Percentiles rank a stretch among this genome's conserved stretches.
These are phyloP conservation scores for Singerocomus rubriflavus DNA, from an alignment of 1,284 basidiomycete species.

Conservation along the genomic window DNA sequence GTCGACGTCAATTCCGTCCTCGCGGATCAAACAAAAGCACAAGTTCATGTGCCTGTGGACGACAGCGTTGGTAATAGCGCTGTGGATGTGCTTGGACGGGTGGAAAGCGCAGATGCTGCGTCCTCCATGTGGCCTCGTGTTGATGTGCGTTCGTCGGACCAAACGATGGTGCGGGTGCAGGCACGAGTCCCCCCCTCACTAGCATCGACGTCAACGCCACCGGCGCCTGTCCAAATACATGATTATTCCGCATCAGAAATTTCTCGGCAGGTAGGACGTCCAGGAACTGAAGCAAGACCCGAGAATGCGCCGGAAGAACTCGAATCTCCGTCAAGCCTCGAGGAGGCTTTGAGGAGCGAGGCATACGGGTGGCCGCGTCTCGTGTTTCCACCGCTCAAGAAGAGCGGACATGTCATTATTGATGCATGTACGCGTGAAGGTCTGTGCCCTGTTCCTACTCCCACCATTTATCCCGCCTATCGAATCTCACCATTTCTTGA, in stretches of 20 bases:
- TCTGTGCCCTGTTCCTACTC: conserved; percentile 31
- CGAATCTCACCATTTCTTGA: conserved; percentile 1
- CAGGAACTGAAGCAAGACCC: conserved; percentile 3
- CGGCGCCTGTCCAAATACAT: conserved; percentile 7
- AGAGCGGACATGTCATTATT: conserved; percentile 89
- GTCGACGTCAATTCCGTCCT: conserved; percentile 23
- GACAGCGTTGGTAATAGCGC: conserved; percentile 24
- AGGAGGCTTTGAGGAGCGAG: conserved; percentile 55
- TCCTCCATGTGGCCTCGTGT: conserved; percentile 27
- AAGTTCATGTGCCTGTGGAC: conserved; percentile 47
- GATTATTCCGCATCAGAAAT: conserved; percentile 12
- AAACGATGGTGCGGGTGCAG: conserved; percentile 16
- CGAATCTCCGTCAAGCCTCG: conserved; percentile 36
- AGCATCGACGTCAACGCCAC: conserved; percentile 19
- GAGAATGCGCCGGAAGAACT: conserved; percentile 5
- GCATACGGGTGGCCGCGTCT: conserved; percentile 89
- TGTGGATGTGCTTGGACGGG: conserved; percentile 16
- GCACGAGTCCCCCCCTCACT: conserved; percentile 8
- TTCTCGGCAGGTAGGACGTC: not conserved
- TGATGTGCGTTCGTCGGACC: conserved; percentile 19
- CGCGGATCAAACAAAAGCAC: conserved; percentile 37
- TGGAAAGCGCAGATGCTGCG: conserved; percentile 15
- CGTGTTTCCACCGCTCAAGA: conserved; percentile 87
- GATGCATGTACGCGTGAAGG: conserved; percentile 87
- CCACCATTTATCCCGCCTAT: conserved; percentile 5